Conservation (phyloP, 148 eudicot species). For the Talinum fruticosum region DNA sequence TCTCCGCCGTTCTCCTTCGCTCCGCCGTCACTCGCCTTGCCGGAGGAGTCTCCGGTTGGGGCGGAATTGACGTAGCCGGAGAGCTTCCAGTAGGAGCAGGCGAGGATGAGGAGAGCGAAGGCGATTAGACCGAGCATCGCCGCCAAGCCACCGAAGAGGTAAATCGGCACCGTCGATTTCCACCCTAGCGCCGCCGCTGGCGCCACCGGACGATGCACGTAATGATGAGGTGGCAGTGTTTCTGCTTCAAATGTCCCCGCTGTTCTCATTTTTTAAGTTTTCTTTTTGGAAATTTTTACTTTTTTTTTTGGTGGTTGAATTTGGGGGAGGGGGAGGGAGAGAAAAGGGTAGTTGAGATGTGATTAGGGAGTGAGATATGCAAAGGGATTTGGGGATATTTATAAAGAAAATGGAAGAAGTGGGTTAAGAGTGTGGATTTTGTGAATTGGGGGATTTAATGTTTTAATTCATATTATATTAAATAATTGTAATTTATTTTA, state of each 20-base stretch:
- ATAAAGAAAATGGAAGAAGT: conserved; percentile 12
- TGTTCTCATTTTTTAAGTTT: conserved; percentile 26
- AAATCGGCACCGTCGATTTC: conserved; percentile 79
- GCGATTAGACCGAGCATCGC: conserved; percentile 78
- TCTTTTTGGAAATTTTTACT: conserved; percentile 9
- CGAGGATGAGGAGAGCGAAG: conserved; percentile 69
- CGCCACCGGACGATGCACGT: not conserved
- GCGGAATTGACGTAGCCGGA: conserved; percentile 38
- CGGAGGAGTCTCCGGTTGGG: conserved; percentile 31
- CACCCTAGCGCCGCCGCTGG: conserved; percentile 27
- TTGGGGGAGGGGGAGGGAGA: not conserved
- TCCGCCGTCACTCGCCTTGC: conserved; percentile 15
- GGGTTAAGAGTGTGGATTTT: not conserved
- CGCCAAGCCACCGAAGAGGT: conserved; percentile 76
- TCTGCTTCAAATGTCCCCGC: conserved; percentile 21
- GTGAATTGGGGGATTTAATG: not conserved
- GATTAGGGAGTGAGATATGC: conserved; percentile 4
- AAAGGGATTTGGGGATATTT: conserved; percentile 12
- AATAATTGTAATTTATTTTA: too few relatives aligned
- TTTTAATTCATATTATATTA: not conserved
- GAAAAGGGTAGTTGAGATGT: conserved; percentile 24
- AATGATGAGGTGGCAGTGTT: conserved; percentile 12
- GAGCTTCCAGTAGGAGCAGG: conserved; percentile 78
- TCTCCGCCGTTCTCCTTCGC: conserved; percentile 11
- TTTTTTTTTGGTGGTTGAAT: not conserved